A percentile compares a stretch with the other conserved stretches of the same genome.
phyloP scores from a whole-genome alignment of 805 yeast genomes.

The Nakazawaea siamensis region DNA sequence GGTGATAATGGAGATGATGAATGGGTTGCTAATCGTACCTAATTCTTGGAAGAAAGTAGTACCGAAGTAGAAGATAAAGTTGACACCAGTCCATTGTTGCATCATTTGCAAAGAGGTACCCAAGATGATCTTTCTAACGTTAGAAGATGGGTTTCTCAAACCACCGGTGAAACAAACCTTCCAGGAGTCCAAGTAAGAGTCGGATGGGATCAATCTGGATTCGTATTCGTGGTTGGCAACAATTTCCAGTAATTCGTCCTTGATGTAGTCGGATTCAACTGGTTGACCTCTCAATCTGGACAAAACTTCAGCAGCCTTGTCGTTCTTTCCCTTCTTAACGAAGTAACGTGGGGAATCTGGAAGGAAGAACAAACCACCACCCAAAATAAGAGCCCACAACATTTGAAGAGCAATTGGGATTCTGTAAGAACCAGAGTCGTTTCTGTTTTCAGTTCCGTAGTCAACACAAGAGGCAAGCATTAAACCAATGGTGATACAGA shows the following conservation, averaged over 20 bases:
- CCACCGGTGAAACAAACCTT: conserved; percentile 34
- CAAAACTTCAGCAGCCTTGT: conserved; percentile 50
- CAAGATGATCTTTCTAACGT: conserved; percentile 33
- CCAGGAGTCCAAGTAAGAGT: conserved; percentile 32
- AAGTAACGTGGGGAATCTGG: conserved; percentile 75
- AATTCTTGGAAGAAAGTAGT: conserved; percentile 53
- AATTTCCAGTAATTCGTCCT: conserved; percentile 43
- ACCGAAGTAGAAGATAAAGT: conserved; percentile 70
- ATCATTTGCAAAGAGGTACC: conserved; percentile 38
- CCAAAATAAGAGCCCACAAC: conserved; percentile 56
- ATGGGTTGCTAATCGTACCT: conserved; percentile 38
- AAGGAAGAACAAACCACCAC: conserved; percentile 52
- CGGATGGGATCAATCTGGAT: conserved; percentile 22
- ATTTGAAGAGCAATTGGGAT: conserved; percentile 71
- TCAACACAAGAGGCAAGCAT: conserved; percentile 63
- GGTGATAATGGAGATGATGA: conserved; percentile 43
- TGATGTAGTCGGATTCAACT: conserved; percentile 33
- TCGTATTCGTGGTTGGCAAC: conserved; percentile 44
- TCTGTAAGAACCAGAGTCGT: conserved; percentile 54
- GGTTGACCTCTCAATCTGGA: conserved; percentile 47
- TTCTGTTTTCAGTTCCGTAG: conserved; percentile 52
- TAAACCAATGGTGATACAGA: conserved; percentile 58
- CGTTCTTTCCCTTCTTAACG: conserved; percentile 47
- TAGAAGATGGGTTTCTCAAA: conserved; percentile 26
- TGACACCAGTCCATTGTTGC: conserved; percentile 75